Evolutionary conservation across 768 basidiomycete species (phyloP).

Genomic region (Lepiota venenata): DNA sequence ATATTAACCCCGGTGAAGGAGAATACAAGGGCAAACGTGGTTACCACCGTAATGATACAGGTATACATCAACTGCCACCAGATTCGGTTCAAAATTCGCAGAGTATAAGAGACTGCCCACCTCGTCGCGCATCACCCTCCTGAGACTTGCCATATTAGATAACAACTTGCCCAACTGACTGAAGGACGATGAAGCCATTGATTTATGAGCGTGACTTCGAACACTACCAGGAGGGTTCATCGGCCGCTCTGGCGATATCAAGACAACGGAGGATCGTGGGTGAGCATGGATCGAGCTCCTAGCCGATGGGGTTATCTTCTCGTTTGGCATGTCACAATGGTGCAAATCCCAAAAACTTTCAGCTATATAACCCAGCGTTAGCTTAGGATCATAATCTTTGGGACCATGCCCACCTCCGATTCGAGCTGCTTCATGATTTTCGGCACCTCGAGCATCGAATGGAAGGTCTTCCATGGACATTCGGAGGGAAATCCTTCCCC

Average conservation of each 20-base stretch:
- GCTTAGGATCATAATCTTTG: conserved; percentile 8
- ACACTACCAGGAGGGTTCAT: neutral
- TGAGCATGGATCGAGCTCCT: neutral
- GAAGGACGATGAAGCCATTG: conserved; percentile 21
- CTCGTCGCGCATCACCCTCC: conserved; percentile 59
- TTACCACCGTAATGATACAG: conserved; percentile 46
- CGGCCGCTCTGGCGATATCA: neutral
- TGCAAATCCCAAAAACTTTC: neutral
- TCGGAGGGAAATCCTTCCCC: conserved; percentile 52
- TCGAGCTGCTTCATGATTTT: conserved; percentile 21
- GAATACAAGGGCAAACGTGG: conserved; percentile 44
- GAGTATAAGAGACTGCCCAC: conserved; percentile 27
- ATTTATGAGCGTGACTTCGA: conserved; percentile 14
- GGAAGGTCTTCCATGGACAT: conserved; percentile 41
- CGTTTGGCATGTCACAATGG: conserved; percentile 2
- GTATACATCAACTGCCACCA: conserved; percentile 47
- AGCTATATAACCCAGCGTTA: neutral
- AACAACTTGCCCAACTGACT: conserved; percentile 47
- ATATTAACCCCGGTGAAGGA: conserved; percentile 48
- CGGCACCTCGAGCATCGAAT: conserved; percentile 25
- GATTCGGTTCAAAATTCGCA: neutral
- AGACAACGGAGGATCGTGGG: neutral
- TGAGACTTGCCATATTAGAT: conserved; percentile 51
- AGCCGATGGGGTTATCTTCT: neutral
- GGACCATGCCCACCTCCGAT: conserved; percentile 53